Evolutionary conservation across 1,284 basidiomycete genomes (phyloP).

Genomic region (Malassezia pachydermatis): DNA sequence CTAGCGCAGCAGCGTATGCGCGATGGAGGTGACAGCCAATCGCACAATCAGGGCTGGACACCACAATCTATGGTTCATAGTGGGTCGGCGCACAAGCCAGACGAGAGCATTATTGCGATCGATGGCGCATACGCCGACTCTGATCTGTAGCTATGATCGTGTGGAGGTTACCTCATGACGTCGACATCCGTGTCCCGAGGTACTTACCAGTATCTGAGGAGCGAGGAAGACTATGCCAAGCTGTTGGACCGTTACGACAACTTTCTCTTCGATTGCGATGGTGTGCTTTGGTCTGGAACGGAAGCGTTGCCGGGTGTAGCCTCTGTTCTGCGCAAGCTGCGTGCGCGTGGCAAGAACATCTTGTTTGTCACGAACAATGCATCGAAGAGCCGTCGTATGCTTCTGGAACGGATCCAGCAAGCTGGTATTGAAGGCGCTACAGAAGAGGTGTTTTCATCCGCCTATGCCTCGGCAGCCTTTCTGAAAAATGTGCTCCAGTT

Average conservation of each 20-base stretch:
- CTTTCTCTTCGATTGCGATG: conserved; percentile 65
- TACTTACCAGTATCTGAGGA: conserved; percentile 26
- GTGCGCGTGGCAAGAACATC: conserved; percentile 63
- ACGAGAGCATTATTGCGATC: conserved; percentile 16
- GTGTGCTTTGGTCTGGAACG: conserved; percentile 73
- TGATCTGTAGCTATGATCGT: conserved; percentile 6
- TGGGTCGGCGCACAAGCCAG: neutral
- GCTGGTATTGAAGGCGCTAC: conserved; percentile 69
- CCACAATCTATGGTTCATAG: neutral
- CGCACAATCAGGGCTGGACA: conserved; percentile 10
- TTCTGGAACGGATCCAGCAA: conserved; percentile 81
- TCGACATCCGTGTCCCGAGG: neutral
- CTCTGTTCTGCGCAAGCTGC: conserved; percentile 50
- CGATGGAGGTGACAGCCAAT: conserved; percentile 33
- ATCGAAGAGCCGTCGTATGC: conserved; percentile 75
- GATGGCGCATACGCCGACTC: conserved; percentile 4
- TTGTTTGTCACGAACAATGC: conserved; percentile 97
- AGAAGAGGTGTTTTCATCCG: conserved; percentile 93
- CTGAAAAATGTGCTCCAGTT: conserved; percentile 77
- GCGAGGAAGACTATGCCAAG: conserved; percentile 21
- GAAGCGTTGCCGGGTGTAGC: conserved; percentile 33
- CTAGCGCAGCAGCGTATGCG: conserved; percentile 40
- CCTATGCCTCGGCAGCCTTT: conserved; percentile 86
- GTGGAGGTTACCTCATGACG: conserved; percentile 1
- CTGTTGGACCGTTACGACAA: conserved; percentile 39